Base-by-base conservation (phyloP, 192 early-diverging fungal genomes). In the Anaeromyces robustus region DNA sequence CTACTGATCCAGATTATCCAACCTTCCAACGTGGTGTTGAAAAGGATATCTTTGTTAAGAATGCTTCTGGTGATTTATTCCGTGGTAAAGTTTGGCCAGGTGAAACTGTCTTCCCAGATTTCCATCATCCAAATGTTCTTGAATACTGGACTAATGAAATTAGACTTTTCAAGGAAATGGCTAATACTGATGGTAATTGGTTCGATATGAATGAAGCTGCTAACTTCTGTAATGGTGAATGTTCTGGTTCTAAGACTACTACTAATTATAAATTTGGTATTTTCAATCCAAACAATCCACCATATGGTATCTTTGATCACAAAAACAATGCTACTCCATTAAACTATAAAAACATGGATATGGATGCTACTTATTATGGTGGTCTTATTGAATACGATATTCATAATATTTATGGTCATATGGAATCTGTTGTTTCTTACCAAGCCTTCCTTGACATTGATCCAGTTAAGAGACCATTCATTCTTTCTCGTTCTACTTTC, bases 201-300 rank as follows among this genome's bases (percentile, higher is more conserved):
- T 89, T 92, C 32, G 92, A 92, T 80, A 92, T 92, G 92, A 92
- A 92, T 83, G 92, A 92, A 82, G 86, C 92, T 2, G 84, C 89
- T 17, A 90, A 86, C 81, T 92, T 92, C 79, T 92, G 92, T 81
- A 85, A 86, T 26, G 92, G 92, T 16, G 81, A 85, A 30, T 92
- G 90, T 29, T 85, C 86, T 37, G 81, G 85, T 7, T 83, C 83
- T 4, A 83, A 82, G 37, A 34, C 32, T 4, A 34, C 32, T 4
- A 34, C 32, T 4, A 34, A 34, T 12, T 34, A 34, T 12, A 34
- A 34, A 34, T 34, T 34, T 34, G 32, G 32, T 34, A 12, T 34
- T 12, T 34, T 34, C 32, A 34, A 89, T 81, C 77, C 85, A 86
- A 82, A 78, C 6, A 85, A 83, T 17, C 89, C 89, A 30, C 88